Conservation (phyloP, 2,329 filamentous ascomycete species). For the Colletotrichum sp. region DNA sequence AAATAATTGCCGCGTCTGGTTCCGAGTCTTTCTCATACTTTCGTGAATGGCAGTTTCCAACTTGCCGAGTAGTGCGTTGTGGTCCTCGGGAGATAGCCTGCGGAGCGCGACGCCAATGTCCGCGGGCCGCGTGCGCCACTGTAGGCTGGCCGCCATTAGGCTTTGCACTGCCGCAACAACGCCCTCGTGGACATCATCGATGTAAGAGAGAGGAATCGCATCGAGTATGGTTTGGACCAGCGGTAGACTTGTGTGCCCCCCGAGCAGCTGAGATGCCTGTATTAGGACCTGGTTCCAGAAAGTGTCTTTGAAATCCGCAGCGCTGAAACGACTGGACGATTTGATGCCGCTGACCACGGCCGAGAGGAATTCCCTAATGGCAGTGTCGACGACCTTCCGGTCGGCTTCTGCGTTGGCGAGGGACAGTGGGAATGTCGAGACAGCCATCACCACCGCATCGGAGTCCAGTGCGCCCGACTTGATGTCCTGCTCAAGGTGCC, state of each 20-base stretch:
- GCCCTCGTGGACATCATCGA: constrained; percentile 1
- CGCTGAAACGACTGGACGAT: constrained; percentile 5
- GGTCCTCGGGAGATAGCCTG: not conserved
- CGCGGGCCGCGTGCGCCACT: constrained; percentile 4
- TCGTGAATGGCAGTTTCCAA: not conserved
- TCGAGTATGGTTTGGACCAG: constrained; percentile 8
- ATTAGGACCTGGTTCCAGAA: constrained; percentile 9
- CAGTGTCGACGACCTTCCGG: not conserved
- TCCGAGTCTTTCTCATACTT: not conserved
- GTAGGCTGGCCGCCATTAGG: not conserved
- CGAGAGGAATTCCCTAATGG: constrained; percentile 12
- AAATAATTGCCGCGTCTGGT: constrained; percentile 8
- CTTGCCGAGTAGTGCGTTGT: not conserved
- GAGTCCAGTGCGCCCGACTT: constrained; percentile 3
- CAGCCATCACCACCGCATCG: not conserved
- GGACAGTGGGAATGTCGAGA: constrained; percentile 10
- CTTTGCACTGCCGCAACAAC: constrained; percentile 13
- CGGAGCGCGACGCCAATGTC: constrained; percentile 11
- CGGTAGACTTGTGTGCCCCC: not conserved
- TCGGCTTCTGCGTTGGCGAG: not conserved
- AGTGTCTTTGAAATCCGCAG: not conserved
- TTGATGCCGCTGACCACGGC: constrained; percentile 19
- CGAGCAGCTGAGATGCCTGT: not conserved
- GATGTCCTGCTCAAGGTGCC: constrained; percentile 2
- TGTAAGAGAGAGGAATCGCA: not conserved